These are phyloP conservation scores for Syzygium syzygioides DNA, from an alignment of 441 rosid species.

Conservation along the genomic window DNA sequence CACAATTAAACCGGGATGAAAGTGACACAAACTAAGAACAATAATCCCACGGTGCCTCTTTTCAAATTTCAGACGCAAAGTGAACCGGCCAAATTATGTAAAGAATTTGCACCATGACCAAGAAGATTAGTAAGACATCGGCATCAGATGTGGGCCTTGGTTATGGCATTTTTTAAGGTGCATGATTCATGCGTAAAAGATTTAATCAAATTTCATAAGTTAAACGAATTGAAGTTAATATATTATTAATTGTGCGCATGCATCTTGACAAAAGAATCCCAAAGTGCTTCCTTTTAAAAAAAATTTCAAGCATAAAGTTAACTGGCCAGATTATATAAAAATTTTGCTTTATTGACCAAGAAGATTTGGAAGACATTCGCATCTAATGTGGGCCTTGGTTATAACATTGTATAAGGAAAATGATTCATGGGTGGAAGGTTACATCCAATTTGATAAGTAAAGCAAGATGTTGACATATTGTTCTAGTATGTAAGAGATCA, in stretches of 20 bases:
- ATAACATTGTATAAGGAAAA: neutral
- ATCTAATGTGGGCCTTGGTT: neutral
- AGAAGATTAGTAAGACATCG: neutral
- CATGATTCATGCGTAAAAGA: neutral
- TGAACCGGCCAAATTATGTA: neutral
- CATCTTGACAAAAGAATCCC: neutral
- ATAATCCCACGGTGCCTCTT: neutral
- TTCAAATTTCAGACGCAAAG: neutral
- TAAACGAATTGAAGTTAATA: neutral
- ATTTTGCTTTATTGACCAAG: neutral
- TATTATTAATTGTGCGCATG: neutral
- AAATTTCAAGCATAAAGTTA: neutral
- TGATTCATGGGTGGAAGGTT: neutral
- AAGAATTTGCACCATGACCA: neutral
- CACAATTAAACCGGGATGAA: neutral
- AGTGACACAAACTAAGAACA: neutral
- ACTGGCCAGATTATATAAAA: too few relatives aligned
- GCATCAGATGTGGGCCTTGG: neutral
- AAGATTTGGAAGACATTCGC: neutral
- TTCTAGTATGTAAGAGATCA: accelerated
- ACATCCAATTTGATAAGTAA: neutral
- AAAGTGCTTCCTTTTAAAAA: neutral
- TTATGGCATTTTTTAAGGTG: neutral
- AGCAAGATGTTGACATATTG: neutral
- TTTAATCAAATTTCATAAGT: neutral